Base-by-base conservation (phyloP, 1,284 basidiomycete species). In the Lentinula novae-zelandiae region DNA sequence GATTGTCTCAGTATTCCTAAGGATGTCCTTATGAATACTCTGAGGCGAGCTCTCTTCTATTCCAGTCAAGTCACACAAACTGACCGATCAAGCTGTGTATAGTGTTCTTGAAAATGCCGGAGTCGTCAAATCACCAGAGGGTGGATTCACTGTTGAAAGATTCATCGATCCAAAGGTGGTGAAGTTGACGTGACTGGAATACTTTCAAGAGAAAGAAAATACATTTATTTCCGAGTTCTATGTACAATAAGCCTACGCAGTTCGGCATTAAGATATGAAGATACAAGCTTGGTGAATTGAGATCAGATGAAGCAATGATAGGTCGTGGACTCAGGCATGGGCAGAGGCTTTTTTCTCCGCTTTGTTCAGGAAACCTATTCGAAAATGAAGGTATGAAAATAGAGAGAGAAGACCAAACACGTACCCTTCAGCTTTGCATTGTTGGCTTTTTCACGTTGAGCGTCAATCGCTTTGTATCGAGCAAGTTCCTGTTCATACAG, bases 61-160 rank as follows among this genome's bases (percentile, higher is more conserved):
- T 2, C 2, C 13, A 22, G 31, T 2, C 2, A n/a, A 22, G 31
- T 15, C 22, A 31, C 9, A 3, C 50, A 6, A 44, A 34, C 20
- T 39, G 27, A 31, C 51, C 50, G 48, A 34, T 27, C 56, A 17
- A 13, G 40, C 33, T 44, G 27, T 5, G 17, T 46, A 22, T 58
- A 92, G 89, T 53, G 81, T 88, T 4, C 79, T 94, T 15, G 84
- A 85, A 64, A 85, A 89, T 66, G 90, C 92, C 1, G 89, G 91
- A 5, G 90, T 93, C 9, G 81, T 94, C 55, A 81, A 81, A 66
- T 71, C 75, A 2, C 84, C 86, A 1, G 79, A 77, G 48, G 79
- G 74, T 20, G 86, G 84, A 0, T 91, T 88, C 75, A 70, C 83
- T 38, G 70, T 88, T 15, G 73, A 73, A 5, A 70, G 81, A 48